Base-by-base conservation (phyloP, 306 rosid genomes). In the Canavalia gladiata region DNA sequence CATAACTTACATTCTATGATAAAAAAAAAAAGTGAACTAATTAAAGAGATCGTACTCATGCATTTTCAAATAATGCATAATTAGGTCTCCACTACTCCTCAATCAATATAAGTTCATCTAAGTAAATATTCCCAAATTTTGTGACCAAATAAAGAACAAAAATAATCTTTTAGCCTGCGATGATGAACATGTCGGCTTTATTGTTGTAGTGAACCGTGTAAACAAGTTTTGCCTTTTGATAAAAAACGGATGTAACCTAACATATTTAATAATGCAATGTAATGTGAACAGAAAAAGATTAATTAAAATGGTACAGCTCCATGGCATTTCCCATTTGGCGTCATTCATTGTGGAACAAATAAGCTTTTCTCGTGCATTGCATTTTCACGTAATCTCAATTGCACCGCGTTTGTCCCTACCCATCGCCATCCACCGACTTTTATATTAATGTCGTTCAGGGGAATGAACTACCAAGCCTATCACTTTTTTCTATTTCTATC, bases 351-450 rank as follows among this genome's bases (percentile, higher is more conserved):
- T 64, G 71, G 50, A 65, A n/a, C 46, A 39, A 65, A 39, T 6
- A 45, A 60, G 25, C 5, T 39, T 37, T 63, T 64, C 5, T 37
- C 5, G 31, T 65, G 50, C 50, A 64, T 7, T 67, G 72, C 72
- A 67, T 12, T 42, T 67, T 67, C 55, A 42, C 54, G 8, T 42
- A 8, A 25, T 67, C 72, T 42, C 55, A 8, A 42, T 66, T n/a
- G 35, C 52, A 66, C 35, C 35, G 30, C 52, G 8, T 65, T 66
- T 66, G 52, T 66, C 52, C n/a, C 35, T 7, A 39, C 31, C 51
- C 49, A 64, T 64, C 30, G 11, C 51, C 49, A 64, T 64, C 30
- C 29, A 64, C 70, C 72, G 43, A 67, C 54, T 67, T 65, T n/a
- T 65, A 43, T 7, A 25, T 66, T 66, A 3, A 65, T 39, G 49